Base-by-base conservation (phyloP, 2,329 filamentous ascomycete species). In the Botrytis byssoidea region DNA sequence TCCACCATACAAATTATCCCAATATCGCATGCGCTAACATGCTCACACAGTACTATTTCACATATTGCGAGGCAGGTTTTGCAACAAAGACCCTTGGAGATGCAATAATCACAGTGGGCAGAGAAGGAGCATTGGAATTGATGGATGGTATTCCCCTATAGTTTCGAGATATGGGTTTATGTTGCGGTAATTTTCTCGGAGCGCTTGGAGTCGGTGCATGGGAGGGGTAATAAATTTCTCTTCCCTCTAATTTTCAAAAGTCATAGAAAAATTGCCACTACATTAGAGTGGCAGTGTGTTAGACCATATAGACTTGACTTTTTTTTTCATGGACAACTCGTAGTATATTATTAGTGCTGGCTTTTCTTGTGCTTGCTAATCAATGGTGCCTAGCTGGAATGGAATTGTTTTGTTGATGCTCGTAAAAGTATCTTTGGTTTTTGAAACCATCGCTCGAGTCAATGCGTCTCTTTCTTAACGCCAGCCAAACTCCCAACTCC, bases 21-120 rank as follows among this genome's bases (percentile, higher is more conserved):
- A 60, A 69, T 76, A 74, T 77, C 59, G 71, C 32, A 35, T 51
- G 35, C 29, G 57, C 61, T 59, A 60, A 72, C 48, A 42, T 25
- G 16, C 29, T 37, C 46, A n/a, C n/a, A 51, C 75, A 89, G 84
- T 94, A 93, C 79, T 94, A 93, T 80, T 94, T 93, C 81, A 85
- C 88, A 35, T 93, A 93, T 80, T 93, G 91, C 75, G 91, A 93
- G 81, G 91, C 91, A 57, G 91, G 91, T 0, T 93, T 94, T 78
- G 83, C 87, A 74, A 91, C 89, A 9, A 93, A 93, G 82, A 92
- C 90, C 3, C 81, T 94, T 32, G 91, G 91, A 3, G 91, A 93
- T 82, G 89, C 90, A 1, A 92, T 93, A 68, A 88, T 94, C 75
- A 93, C 90, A 0, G 89, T 92, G 18, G 89, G 88, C 32, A 76